Evolutionary conservation across 345 rosid genomes (phyloP), one percentile per base, ranked within the genome.

Genomic region (Hibiscus trionum): DNA sequence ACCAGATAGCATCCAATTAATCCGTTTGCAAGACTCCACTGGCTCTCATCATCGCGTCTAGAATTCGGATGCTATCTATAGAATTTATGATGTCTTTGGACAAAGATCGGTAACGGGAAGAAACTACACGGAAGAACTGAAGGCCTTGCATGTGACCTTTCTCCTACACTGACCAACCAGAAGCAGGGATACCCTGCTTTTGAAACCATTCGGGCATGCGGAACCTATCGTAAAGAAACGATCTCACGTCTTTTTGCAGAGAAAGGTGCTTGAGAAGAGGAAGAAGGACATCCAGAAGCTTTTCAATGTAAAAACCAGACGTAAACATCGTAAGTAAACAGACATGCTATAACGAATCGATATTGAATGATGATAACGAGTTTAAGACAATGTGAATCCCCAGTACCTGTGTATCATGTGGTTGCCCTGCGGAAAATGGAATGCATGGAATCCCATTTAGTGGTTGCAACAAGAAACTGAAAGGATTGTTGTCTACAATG

Each of bases 141-240:
- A 50, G 56, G 56, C 56, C 8, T 50, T 14, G 17, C 17, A 15
- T 50, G 4, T n/a, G 7, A 50, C 2, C 56, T 50, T 50, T 50
- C 56, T 15, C 55, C 76, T 77, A 76, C 53, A 21, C 27, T 27
- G 77, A 81, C 87, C 73, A 83, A 69, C 87, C 73, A 46, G 93
- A 82, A 29, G 93, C 77, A 58, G 98, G 95, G 76, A 96, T 93
- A 65, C 98, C 98, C 71, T 89, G 96, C 77, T 85, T 91, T 80
- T 88, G 91, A 82, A 96, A 96, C 99, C 99, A 96, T 71, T 93
- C 96, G 0, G 91, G 94, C 97, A 96, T 96, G 83, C 61, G 90
- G 79, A 90, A 96, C 66, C 88, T 86, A 35, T 93, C 93, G 17
- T 86, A 79, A 4, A 96, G 93, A 59, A 74, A 77, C 0, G 95